These are phyloP conservation scores for Maudiozyma bulderi DNA, from an alignment of 805 yeast species.

Conservation along the genomic window DNA sequence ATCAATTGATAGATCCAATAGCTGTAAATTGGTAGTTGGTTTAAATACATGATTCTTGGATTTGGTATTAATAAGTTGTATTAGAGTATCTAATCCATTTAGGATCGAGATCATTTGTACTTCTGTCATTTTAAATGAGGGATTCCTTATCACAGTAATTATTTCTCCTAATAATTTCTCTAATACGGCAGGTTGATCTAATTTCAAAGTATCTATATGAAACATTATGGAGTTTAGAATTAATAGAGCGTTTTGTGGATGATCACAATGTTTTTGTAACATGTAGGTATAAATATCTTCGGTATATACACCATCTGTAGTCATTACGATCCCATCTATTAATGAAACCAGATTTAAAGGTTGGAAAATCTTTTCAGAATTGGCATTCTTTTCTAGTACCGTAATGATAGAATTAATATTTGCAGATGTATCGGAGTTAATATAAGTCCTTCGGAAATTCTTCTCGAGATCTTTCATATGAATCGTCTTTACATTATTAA, in stretches of 20 bases:
- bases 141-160: neutral
- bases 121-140: neutral
- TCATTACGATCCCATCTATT: constrained; percentile 5
- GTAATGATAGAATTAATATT: constrained; percentile 1
- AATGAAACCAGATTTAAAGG: constrained; percentile 1
- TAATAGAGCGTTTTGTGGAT: constrained; percentile 7
- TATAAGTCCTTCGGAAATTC: neutral
- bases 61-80: neutral
- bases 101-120: neutral
- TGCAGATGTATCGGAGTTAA: neutral
- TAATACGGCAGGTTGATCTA: constrained; percentile 14
- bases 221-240: constrained; percentile 12
- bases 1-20: constrained; percentile 8
- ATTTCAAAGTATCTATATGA: constrained; percentile 9
- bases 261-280: constrained; percentile 15
- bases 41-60: constrained; percentile 10
- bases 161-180: constrained; percentile 10
- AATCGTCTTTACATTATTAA: neutral
- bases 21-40: constrained; percentile 6
- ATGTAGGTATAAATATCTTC: constrained; percentile 28
- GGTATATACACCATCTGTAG: constrained; percentile 18
- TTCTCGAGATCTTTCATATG: neutral
- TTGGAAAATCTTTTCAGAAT: neutral
- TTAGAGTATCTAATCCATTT: neutral
- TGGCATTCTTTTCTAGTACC: neutral